Conservation (phyloP, 2,329 filamentous ascomycete species). For the Cladophialophora carrionii region DNA sequence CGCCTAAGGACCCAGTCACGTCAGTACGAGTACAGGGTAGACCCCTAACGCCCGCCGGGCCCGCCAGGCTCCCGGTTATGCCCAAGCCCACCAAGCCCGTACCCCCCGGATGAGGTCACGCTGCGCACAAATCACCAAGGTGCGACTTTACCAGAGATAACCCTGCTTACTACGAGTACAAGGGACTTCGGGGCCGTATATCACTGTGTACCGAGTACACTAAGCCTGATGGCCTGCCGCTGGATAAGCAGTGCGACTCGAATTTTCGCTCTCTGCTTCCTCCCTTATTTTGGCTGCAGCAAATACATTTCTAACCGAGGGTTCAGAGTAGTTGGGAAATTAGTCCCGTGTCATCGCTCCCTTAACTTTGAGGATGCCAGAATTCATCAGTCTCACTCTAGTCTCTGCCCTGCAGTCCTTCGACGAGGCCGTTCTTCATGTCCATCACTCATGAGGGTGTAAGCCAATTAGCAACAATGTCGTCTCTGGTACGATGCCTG, state of each 20-base stretch:
- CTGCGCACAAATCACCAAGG: neutral
- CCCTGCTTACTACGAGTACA: conserved; percentile 2
- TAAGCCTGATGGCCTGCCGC: neutral
- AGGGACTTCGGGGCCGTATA: too few relatives aligned
- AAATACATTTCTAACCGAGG: neutral
- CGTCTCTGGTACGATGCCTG: neutral
- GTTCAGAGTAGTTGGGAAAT: neutral
- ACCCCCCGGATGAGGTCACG: conserved; percentile 12
- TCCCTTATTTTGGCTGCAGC: neutral
- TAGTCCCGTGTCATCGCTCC: neutral
- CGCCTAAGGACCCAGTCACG: neutral
- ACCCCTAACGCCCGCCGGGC: conserved; percentile 9
- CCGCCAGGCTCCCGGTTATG: conserved; percentile 1
- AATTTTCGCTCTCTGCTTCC: neutral
- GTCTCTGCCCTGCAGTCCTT: neutral
- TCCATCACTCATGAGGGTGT: neutral
- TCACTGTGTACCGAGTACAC: neutral
- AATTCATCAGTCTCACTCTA: neutral
- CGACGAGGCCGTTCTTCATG: too few relatives aligned
- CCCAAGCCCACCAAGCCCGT: neutral
- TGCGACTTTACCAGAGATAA: neutral
- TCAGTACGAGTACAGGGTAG: too few relatives aligned
- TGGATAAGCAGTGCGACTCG: neutral
- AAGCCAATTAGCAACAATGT: neutral
- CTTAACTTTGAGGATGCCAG: neutral